Percentiles rank a stretch among this genome's conserved stretches.
phyloP scores from a whole-genome alignment of 495 filamentous ascomycete species.

The Penicillium diatomitis region DNA sequence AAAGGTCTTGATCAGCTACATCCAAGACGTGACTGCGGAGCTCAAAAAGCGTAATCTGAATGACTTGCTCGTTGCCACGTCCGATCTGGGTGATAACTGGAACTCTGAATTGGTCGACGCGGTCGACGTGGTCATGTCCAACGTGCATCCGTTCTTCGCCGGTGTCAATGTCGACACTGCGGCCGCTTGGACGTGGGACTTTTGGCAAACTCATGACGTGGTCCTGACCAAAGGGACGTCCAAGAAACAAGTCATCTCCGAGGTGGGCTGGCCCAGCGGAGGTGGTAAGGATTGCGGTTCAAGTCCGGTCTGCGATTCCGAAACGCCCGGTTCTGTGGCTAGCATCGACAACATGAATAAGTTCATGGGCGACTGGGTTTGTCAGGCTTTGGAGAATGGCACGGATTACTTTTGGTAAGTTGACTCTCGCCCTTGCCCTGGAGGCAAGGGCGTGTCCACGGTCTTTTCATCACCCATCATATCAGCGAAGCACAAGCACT shows the following conservation, averaged over 20 bases:
- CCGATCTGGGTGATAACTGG: constrained; percentile 90
- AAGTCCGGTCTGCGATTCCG: constrained; percentile 41
- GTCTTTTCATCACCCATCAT: background rate
- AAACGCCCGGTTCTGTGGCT: constrained; percentile 55
- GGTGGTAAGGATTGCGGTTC: constrained; percentile 74
- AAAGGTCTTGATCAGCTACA: constrained; percentile 51
- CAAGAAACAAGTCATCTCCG: constrained; percentile 65
- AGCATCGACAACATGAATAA: constrained; percentile 76
- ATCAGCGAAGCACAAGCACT: background rate
- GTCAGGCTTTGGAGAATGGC: constrained; percentile 63
- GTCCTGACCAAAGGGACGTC: constrained; percentile 45
- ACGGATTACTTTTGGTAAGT: constrained; percentile 89
- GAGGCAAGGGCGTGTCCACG: background rate
- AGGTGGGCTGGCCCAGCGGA: constrained; percentile 85
- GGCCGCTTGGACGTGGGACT: constrained; percentile 73
- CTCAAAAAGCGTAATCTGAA: constrained; percentile 52
- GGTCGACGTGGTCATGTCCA: constrained; percentile 89
- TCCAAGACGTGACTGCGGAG: constrained; percentile 60
- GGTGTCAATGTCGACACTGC: constrained; percentile 61
- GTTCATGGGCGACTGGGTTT: constrained; percentile 83
- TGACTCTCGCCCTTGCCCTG: background rate
- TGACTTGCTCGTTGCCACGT: constrained; percentile 72
- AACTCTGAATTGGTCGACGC: constrained; percentile 50
- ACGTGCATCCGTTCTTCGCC: constrained; percentile 95
- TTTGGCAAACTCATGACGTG: constrained; percentile 64